Evolutionary conservation across 2,329 filamentous ascomycete genomes (phyloP), one percentile per base, ranked within the genome.

Genomic region (Apiospora malaysiana): DNA sequence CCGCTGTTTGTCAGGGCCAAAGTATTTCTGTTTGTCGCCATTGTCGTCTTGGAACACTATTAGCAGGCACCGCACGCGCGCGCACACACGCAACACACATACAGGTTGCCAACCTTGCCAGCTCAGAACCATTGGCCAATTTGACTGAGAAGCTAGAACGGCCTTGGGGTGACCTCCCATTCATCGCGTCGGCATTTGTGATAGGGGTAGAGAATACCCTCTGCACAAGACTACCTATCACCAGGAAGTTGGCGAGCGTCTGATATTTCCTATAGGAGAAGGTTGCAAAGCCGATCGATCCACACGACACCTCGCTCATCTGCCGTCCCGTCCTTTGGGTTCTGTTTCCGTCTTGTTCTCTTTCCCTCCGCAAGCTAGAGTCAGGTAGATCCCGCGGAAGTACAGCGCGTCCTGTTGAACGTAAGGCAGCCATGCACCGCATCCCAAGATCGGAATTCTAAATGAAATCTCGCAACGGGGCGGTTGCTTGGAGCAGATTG

Each of bases 331-430:
- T 45, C 16, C 16, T n/a, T 59, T 12, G 32, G 32, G 56, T 12
- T 40, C 6, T 63, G 9, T 37, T 63, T 40, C 16, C 9, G 40
- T 42, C 16, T 12, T 40, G 12, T 63, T 9, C n/a, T 63, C n/a
- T 40, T 40, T 40, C 56, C 40, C 9, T 21, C 3, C 51, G 18
- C 56, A 63, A 63, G 32, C 56, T 32, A 40, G 27, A 63, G 32
- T 40, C 32, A 32, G 27, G 27, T 40, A 63, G 56, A 63, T 40
- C 27, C 56, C 56, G 56, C 56, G 56, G 56, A 63, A 63, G n/a
- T 63, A 63, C 56, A 14, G 32, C 32, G 21, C 32, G 18, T n/a
- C 18, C 10, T 63, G 8, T 32, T 9, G 42, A 21, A 40, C 32
- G 8, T 63, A 63, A 40, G 18, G 56, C 32, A 63, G 51, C 51